Evolutionary conservation across 371 early-diverging fungal species (phyloP).

Genomic region (Mortierella sp.): DNA sequence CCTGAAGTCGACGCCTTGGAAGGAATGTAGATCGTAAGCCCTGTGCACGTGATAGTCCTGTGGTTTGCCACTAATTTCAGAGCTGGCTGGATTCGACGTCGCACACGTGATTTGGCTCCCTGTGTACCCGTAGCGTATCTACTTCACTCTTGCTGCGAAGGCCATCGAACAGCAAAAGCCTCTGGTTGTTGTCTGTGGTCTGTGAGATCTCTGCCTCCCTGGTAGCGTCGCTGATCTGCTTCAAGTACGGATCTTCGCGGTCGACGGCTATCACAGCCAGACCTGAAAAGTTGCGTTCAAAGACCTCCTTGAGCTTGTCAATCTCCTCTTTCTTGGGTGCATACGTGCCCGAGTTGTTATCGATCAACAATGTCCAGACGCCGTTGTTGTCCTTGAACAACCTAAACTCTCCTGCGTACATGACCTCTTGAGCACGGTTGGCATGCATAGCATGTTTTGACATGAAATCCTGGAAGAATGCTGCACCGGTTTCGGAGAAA

Average conservation of each 20-base stretch:
- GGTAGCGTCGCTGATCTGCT: slow-evolving; percentile 40
- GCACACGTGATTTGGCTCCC: no score
- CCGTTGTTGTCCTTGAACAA: slow-evolving; percentile 23
- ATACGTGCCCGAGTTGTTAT: slow-evolving; percentile 54
- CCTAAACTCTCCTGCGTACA: slow-evolving; percentile 48
- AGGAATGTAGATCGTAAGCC: no score
- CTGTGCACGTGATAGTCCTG: no score
- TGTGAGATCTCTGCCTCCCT: slow-evolving; percentile 32
- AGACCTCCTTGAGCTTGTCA: slow-evolving; percentile 27
- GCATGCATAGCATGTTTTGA: slow-evolving; percentile 56
- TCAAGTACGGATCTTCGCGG: slow-evolving; percentile 35
- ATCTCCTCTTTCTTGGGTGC: slow-evolving; percentile 43
- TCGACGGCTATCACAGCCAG: slow-evolving; percentile 34
- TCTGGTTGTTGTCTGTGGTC: no score
- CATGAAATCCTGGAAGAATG: slow-evolving; percentile 54
- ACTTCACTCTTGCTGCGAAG: no score
- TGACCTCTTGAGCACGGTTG: slow-evolving; percentile 42
- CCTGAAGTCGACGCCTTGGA: no score
- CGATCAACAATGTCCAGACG: slow-evolving; percentile 46
- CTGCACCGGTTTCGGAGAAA: slow-evolving; percentile 50
- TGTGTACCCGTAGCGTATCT: no score
- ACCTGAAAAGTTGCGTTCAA: slow-evolving; percentile 41
- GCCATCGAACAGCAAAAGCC: no score
- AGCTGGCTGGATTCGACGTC: no score
- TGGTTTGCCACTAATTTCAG: no score